These are phyloP conservation scores for Halophytophthora polymorphica DNA, from an alignment of 352 stramenopile species.

Conservation along the genomic window DNA sequence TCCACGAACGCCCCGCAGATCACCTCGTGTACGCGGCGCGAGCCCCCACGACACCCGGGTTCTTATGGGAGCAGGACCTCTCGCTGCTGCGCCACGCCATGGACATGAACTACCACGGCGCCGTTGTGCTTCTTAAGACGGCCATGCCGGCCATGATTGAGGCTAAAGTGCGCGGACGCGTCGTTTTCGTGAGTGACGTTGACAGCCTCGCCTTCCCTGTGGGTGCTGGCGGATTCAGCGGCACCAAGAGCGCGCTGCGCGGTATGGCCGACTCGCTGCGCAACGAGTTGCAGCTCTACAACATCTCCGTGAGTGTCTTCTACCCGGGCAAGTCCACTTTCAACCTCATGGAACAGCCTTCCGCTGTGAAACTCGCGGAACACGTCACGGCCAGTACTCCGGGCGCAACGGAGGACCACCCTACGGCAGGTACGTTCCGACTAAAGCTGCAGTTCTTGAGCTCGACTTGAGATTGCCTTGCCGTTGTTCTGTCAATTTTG, in stretches of 20 bases:
- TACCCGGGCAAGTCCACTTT: slow-evolving; percentile 77
- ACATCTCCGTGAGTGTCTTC: slow-evolving; percentile 80
- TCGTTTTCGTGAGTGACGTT: slow-evolving; percentile 61
- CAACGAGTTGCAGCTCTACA: slow-evolving; percentile 69
- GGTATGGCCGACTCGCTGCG: slow-evolving; percentile 90
- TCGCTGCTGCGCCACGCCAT: slow-evolving; percentile 37
- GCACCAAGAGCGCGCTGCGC: slow-evolving; percentile 88
- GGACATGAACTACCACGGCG: slow-evolving; percentile 61
- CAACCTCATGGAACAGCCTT: slow-evolving; percentile 16
- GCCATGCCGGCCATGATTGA: slow-evolving; percentile 61
- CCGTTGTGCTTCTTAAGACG: slow-evolving; percentile 56
- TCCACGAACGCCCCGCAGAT: slow-evolving; percentile 55
- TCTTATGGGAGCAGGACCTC: slow-evolving; percentile 57
- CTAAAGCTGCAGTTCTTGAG: background rate
- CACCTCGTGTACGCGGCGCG: slow-evolving; percentile 54
- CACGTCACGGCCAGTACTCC: slow-evolving; percentile 4
- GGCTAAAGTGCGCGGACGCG: slow-evolving; percentile 28
- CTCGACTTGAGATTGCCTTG: too few species aligned
- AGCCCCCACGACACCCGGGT: slow-evolving; percentile 24
- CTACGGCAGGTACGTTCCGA: slow-evolving; percentile 15
- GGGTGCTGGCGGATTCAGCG: slow-evolving; percentile 87
- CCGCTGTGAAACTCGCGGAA: slow-evolving; percentile 2
- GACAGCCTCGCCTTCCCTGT: slow-evolving; percentile 56
- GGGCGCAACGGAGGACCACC: slow-evolving; percentile 7
- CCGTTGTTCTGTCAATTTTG: too few species aligned